Evolutionary conservation across 2,329 filamentous ascomycete species (phyloP).

Genomic region (Trichoderma sp.): DNA sequence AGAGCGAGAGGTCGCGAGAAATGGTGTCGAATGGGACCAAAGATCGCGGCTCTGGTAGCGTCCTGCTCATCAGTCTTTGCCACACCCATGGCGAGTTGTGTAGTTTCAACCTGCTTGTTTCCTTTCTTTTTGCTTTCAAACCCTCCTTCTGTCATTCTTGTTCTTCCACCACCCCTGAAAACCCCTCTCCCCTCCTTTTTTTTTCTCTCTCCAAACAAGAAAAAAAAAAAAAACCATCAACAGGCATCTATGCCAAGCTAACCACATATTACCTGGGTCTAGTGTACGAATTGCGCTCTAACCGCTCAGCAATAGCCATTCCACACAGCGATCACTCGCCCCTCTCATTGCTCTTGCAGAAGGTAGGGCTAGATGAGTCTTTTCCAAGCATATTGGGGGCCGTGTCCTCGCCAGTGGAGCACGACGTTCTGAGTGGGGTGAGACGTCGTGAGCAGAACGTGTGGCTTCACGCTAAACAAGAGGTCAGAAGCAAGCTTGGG

Average conservation of each 20-base stretch:
- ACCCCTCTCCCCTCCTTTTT: not conserved
- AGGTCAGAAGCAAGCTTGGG: not conserved
- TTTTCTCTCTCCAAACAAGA: not conserved
- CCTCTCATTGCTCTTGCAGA: slow-evolving; percentile 7
- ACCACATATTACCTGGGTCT: slow-evolving; percentile 1
- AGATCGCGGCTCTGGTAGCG: not conserved
- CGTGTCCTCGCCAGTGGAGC: slow-evolving; percentile 15
- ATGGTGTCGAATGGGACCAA: slow-evolving; percentile 1
- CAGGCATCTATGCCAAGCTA: slow-evolving; percentile 12
- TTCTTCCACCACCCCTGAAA: not conserved
- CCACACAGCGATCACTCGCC: not conserved
- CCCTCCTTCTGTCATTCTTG: not conserved
- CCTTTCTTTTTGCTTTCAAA: not conserved
- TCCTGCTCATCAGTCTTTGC: not conserved
- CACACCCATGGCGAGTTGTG: not conserved
- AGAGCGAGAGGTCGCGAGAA: not conserved
- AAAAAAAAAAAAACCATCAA: not conserved
- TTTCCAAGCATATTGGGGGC: slow-evolving; percentile 21
- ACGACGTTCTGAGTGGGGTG: not conserved
- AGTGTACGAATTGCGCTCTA: not conserved
- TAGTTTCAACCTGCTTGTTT: not conserved
- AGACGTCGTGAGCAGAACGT: not conserved
- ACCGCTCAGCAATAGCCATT: slow-evolving; percentile 3
- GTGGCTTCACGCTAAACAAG: slow-evolving; percentile 7
- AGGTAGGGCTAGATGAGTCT: slow-evolving; percentile 15